Evolutionary conservation across 2,329 filamentous ascomycete species (phyloP).

Genomic region (Fusarium liriodendri): DNA sequence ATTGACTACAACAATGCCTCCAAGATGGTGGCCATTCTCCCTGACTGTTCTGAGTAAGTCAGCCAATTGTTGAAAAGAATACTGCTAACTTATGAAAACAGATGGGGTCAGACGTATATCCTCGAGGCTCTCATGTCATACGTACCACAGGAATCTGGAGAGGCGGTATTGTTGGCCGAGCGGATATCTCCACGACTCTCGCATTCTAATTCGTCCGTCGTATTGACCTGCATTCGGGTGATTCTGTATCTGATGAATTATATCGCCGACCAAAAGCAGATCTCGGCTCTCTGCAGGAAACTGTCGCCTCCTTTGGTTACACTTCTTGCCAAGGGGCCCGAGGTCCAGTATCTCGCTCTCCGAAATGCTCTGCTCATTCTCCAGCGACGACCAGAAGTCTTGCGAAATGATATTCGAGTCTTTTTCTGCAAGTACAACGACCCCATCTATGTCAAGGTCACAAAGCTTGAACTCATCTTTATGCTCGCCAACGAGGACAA

Average conservation of each 20-base stretch:
- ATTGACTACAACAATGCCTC: slow-evolving; percentile 98
- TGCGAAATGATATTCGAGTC: slow-evolving; percentile 96
- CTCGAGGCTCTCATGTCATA: slow-evolving; percentile 98
- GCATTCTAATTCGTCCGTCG: slow-evolving; percentile 96
- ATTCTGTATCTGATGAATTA: slow-evolving; percentile 99
- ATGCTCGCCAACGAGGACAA: slow-evolving; percentile 97
- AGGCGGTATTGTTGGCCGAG: slow-evolving; percentile 91
- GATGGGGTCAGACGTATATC: slow-evolving; percentile 99
- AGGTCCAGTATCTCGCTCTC: slow-evolving; percentile 97
- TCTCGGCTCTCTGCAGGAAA: slow-evolving; percentile 88
- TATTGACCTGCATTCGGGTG: slow-evolving; percentile 94
- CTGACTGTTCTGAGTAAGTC: slow-evolving; percentile 94
- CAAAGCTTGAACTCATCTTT: slow-evolving; percentile 97
- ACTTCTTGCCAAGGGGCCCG: slow-evolving; percentile 92
- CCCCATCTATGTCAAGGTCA: slow-evolving; percentile 99
- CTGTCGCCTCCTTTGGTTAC: slow-evolving; percentile 95
- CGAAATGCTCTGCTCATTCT: slow-evolving; percentile 94
- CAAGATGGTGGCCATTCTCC: slow-evolving; percentile 95
- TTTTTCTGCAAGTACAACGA: slow-evolving; percentile 99
- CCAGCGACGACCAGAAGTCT: slow-evolving; percentile 90
- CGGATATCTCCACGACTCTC: slow-evolving; percentile 95
- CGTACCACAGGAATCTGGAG: slow-evolving; percentile 88
- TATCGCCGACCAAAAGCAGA: slow-evolving; percentile 90
- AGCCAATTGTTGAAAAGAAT: not conserved
- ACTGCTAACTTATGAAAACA: slow-evolving; percentile 50